Percentiles rank a stretch among this genome's conserved stretches.
phyloP scores from a whole-genome alignment of 1,284 basidiomycete genomes.

The Melampsora americana region DNA sequence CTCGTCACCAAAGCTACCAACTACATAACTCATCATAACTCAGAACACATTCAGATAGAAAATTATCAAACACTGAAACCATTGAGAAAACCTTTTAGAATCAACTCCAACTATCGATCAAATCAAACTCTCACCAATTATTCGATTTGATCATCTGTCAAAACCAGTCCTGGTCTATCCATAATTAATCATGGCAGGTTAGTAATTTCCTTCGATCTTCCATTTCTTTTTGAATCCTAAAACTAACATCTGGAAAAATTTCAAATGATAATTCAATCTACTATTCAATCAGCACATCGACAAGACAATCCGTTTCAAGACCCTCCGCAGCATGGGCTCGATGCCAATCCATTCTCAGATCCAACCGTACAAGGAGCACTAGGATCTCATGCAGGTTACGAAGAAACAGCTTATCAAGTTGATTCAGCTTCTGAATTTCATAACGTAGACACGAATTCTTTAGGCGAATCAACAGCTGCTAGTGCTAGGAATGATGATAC shows the following conservation, averaged over 20 bases:
- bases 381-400: conserved; percentile 28
- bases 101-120: too few relatives aligned
- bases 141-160: too few relatives aligned
- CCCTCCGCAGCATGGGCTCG: conserved; percentile 18
- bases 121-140: too few relatives aligned
- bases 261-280: background rate
- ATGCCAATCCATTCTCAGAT: conserved; percentile 55
- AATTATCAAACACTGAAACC: too few relatives aligned
- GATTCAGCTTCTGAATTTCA: background rate
- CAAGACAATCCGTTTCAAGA: conserved; percentile 42
- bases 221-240: background rate
- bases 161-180: background rate
- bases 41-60: too few relatives aligned
- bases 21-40: too few relatives aligned
- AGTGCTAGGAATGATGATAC: conserved; percentile 54
- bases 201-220: background rate
- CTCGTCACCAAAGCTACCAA: too few relatives aligned
- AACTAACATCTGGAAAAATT: too few relatives aligned
- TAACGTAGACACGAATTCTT: conserved; percentile 40
- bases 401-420: conserved; percentile 17
- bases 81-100: too few relatives aligned
- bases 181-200: conserved; percentile 5
- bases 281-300: background rate
- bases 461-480: conserved; percentile 18
- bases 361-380: conserved; percentile 50